Evolutionary conservation across 2,329 filamentous ascomycete species (phyloP).

Genomic region (Myriosclerotinia scirpicola): DNA sequence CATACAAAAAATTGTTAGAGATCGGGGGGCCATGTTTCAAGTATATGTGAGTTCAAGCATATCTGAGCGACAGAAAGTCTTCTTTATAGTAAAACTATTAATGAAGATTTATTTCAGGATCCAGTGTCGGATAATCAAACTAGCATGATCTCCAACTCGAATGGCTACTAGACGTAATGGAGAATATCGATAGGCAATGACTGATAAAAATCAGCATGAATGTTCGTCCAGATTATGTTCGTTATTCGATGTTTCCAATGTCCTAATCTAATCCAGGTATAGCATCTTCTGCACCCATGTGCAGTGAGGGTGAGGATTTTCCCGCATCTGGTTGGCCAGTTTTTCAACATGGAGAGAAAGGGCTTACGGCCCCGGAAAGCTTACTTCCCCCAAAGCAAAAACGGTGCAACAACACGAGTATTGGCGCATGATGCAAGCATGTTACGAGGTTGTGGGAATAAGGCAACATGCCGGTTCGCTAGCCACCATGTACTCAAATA

Average conservation of each 20-base stretch:
- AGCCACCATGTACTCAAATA: not conserved
- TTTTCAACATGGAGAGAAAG: not conserved
- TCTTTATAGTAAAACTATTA: not conserved
- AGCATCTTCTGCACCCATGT: not conserved
- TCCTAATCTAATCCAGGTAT: not conserved
- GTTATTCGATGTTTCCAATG: not conserved
- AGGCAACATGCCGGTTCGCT: not conserved
- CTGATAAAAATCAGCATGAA: not conserved
- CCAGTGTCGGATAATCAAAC: not conserved
- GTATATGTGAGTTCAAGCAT: too few species aligned
- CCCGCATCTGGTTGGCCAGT: not conserved
- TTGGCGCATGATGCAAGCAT: not conserved
- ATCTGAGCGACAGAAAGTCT: not conserved
- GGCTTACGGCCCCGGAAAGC: not conserved
- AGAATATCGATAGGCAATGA: not conserved
- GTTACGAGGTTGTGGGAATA: not conserved
- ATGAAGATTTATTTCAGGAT: not conserved
- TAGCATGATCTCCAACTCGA: not conserved
- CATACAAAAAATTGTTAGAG: not conserved
- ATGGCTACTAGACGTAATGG: not conserved
- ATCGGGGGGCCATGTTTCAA: not conserved
- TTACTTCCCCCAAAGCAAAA: not conserved
- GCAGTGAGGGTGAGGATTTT: not conserved
- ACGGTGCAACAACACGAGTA: not conserved
- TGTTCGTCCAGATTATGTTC: not conserved